These are phyloP conservation scores for Penicillium atrosanguineum DNA, from an alignment of 495 filamentous ascomycete genomes.

Conservation along the genomic window DNA sequence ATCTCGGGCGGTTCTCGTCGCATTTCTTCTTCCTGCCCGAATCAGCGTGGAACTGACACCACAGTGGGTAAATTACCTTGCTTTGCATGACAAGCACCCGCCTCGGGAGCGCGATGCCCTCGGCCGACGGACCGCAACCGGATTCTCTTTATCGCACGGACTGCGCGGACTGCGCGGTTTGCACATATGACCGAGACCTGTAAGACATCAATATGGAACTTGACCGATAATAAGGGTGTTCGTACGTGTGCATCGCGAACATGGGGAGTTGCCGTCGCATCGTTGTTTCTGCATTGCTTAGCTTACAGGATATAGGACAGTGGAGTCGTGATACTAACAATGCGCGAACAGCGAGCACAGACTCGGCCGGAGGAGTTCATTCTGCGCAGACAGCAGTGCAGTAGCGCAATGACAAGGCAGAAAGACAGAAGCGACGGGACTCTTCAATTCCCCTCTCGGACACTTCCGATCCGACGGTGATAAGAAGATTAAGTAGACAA, in stretches of 20 bases:
- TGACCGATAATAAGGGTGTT: neutral
- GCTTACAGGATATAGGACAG: neutral
- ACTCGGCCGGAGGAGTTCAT: conserved; percentile 19
- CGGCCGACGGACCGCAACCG: conserved; percentile 14
- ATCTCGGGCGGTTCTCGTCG: conserved; percentile 25
- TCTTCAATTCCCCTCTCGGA: conserved; percentile 5
- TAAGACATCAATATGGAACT: neutral
- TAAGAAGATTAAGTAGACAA: neutral
- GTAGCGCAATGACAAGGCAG: neutral
- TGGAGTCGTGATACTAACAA: conserved; percentile 11
- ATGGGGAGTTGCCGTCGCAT: conserved; percentile 26
- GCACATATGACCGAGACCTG: conserved; percentile 31
- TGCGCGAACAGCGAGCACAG: conserved; percentile 30
- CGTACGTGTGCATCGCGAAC: conserved; percentile 29
- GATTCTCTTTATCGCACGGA: conserved; percentile 9
- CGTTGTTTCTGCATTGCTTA: conserved; percentile 29
- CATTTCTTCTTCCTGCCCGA: conserved; percentile 28
- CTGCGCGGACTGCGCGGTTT: conserved; percentile 19
- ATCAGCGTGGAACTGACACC: neutral
- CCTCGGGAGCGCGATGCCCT: conserved; percentile 29
- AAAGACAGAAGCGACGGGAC: conserved; percentile 11
- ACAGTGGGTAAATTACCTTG: conserved; percentile 16
- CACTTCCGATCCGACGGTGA: conserved; percentile 20
- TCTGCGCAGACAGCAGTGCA: neutral
- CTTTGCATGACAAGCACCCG: conserved; percentile 30